A percentile compares a stretch with the other conserved stretches of the same genome.
Evolutionary conservation across 768 basidiomycete genomes (phyloP).

Genomic region (Lentinula lateritia): DNA sequence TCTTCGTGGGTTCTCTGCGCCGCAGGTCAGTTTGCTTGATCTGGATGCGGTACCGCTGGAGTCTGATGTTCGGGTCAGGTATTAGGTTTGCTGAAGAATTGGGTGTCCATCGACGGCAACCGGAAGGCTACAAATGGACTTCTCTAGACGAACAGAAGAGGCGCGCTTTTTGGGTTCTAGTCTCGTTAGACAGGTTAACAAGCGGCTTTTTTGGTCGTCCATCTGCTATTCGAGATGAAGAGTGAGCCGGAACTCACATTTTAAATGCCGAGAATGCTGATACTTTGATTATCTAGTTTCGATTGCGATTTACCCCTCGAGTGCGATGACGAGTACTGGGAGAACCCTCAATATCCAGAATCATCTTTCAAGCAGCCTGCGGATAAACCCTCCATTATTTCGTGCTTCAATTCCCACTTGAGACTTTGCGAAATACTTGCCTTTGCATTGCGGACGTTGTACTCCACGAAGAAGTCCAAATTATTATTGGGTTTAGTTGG

Average conservation of each 20-base stretch:
- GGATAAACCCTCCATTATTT: conserved; percentile 4
- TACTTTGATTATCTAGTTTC: conserved; percentile 27
- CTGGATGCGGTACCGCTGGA: no score
- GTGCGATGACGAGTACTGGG: conserved; percentile 59
- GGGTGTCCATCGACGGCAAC: conserved; percentile 36
- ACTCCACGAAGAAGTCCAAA: conserved; percentile 5
- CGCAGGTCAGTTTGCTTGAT: conserved; percentile 20
- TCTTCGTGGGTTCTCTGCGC: conserved; percentile 40
- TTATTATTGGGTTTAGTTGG: conserved; percentile 23
- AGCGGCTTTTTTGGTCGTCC: conserved; percentile 45
- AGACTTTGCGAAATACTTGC: conserved; percentile 8
- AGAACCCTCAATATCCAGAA: conserved; percentile 4
- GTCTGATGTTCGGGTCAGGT: no score
- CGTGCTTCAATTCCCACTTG: conserved; percentile 4
- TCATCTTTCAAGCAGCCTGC: conserved; percentile 10
- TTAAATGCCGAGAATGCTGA: background rate
- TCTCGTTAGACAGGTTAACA: conserved; percentile 38
- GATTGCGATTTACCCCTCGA: conserved; percentile 44
- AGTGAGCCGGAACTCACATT: conserved; percentile 26
- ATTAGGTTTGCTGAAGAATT: conserved; percentile 36
- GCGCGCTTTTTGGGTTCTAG: conserved; percentile 40
- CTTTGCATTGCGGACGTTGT: conserved; percentile 8
- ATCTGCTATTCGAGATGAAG: conserved; percentile 50
- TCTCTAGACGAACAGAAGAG: conserved; percentile 48
- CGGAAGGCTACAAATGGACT: conserved; percentile 13